Conservation (phyloP, 2,329 filamentous ascomycete species). For the Apiospora arundinis region DNA sequence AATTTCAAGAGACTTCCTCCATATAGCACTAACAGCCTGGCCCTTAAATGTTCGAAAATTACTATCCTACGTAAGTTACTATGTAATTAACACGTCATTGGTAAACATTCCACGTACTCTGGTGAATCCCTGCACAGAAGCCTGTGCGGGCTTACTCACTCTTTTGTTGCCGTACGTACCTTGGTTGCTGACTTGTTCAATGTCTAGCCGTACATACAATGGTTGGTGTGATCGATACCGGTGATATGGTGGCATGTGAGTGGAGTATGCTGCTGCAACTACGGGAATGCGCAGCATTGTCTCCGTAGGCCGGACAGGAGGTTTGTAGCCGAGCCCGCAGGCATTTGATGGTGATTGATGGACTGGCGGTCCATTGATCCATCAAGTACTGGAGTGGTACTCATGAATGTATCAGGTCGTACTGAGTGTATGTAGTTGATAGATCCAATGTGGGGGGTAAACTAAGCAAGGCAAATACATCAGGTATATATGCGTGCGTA, state of each 20-base stretch:
- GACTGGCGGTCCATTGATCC: not conserved
- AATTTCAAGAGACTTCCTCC: not conserved
- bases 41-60: not conserved
- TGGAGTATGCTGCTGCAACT: slow-evolving; percentile 2
- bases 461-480: not conserved
- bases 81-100: slow-evolving; percentile 13
- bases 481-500: not conserved
- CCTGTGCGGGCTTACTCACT: not conserved
- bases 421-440: not conserved
- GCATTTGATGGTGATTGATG: not conserved
- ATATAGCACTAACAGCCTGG: not conserved
- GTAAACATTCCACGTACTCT: not conserved
- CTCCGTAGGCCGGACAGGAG: not conserved
- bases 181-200: not conserved
- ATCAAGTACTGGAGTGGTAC: not conserved
- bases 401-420: not conserved
- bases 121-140: not conserved
- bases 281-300: slow-evolving; percentile 4
- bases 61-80: not conserved
- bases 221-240: not conserved
- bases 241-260: not conserved
- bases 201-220: not conserved
- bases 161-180: not conserved
- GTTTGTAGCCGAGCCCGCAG: not conserved
- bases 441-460: slow-evolving; percentile 13